Conservation (phyloP, 192 early-diverging fungal genomes). For the Phycomyces blakesleeanus region DNA sequence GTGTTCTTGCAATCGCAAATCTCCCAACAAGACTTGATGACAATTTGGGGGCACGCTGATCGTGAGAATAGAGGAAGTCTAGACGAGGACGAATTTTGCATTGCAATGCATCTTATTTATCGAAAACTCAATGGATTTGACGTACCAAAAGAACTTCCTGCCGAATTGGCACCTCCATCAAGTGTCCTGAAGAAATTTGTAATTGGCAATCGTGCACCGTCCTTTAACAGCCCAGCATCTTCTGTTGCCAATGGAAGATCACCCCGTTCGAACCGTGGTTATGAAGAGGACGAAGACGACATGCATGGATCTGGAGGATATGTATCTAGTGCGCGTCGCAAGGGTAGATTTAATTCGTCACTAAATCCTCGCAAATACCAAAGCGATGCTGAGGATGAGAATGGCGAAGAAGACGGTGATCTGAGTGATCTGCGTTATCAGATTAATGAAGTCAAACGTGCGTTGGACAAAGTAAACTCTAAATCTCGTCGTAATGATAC, state of each 20-base stretch:
- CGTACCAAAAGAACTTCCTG: conserved; percentile 73
- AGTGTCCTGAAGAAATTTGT: conserved; percentile 40
- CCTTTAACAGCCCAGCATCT: conserved; percentile 2
- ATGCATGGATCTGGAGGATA: conserved; percentile 17
- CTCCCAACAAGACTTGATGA: conserved; percentile 45
- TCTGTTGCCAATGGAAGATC: background rate
- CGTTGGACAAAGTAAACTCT: background rate
- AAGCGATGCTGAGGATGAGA: background rate
- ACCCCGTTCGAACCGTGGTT: background rate
- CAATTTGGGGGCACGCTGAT: conserved; percentile 71
- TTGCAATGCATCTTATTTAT: conserved; percentile 96
- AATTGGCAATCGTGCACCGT: conserved; percentile 18
- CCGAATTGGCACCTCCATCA: conserved; percentile 83
- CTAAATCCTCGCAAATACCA: background rate
- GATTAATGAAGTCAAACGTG: conserved; percentile 10
- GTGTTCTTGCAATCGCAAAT: conserved; percentile 58
- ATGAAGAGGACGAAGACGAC: conserved; percentile 3
- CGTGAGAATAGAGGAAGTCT: conserved; percentile 81
- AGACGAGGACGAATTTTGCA: conserved; percentile 91
- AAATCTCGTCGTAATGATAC: background rate
- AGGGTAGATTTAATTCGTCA: background rate
- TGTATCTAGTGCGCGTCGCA: conserved; percentile 33
- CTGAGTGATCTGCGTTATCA: conserved; percentile 20
- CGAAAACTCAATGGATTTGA: conserved; percentile 79
- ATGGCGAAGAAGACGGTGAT: conserved; percentile 1